Evolutionary conservation across 2,329 filamentous ascomycete species (phyloP), one percentile per base, ranked within the genome.

Genomic region (Didymella segeticola): DNA sequence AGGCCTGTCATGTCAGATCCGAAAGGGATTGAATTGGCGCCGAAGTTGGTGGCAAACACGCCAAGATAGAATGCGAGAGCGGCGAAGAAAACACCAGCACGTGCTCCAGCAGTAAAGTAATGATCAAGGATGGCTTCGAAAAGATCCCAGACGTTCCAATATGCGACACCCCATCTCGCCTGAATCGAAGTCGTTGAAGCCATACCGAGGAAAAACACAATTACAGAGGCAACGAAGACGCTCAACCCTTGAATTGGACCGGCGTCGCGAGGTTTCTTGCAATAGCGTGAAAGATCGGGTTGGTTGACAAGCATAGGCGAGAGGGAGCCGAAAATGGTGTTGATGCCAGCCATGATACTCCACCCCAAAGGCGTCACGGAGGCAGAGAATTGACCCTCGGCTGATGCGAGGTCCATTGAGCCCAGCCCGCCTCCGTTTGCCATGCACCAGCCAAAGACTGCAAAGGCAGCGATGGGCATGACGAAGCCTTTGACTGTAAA

Each of bases 111-210:
- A 1, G 64, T 64, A 67, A 74, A 79, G 58, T 74, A 75, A 22
- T 70, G 67, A 15, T 74, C 72, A 5, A 79, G 68, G 7, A 80
- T 75, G 72, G 69, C 33, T 72, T 75, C 64, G 46, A 75, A 75
- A n/a, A 79, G 69, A 57, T 79, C 77, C 77, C 77, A 79, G 1
- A 76, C 63, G 46, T 80, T 79, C 78, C 77, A 80, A 58, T 77
- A 76, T 3, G 71, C 70, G 5, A 71, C 68, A 4, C 77, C 76
- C 29, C 71, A 70, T 4, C 63, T 68, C 1, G 63, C 57, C 2
- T 72, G 66, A 15, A 76, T 75, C 1, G 74, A 72, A 10, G 56
- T 63, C 0, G 76, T 79, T 0, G 75, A 76, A 4, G 68, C 69
- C 15, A 75, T 68, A 12, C 77, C 76, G 7, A 79, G 62, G 34